Evolutionary conservation across 1,284 basidiomycete species (phyloP).

Genomic region (Ceratobasidium sp.): DNA sequence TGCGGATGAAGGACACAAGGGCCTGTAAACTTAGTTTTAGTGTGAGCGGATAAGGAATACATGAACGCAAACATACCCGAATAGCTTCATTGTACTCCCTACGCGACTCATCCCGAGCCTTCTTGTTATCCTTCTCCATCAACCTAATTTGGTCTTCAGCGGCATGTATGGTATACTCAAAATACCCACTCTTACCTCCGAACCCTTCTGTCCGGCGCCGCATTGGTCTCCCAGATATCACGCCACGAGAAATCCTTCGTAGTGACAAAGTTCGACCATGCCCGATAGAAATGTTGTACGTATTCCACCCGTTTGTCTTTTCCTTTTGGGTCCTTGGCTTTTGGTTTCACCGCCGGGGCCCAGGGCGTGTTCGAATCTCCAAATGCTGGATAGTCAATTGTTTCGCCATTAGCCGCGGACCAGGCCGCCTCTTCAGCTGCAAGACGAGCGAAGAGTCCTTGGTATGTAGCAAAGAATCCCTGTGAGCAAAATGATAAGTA

Average conservation of each 20-base stretch:
- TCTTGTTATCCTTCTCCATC: slow-evolving; percentile 98
- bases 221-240: slow-evolving; percentile 83
- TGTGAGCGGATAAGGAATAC: slow-evolving; percentile 4
- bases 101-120: slow-evolving; percentile 84
- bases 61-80: slow-evolving; percentile 65
- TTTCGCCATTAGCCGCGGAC: slow-evolving; percentile 61
- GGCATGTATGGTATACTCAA: not conserved
- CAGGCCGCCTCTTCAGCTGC: slow-evolving; percentile 79
- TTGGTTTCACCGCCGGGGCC: slow-evolving; percentile 60
- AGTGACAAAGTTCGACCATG: slow-evolving; percentile 89
- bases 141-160: slow-evolving; percentile 60
- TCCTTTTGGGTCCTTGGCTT: slow-evolving; percentile 55
- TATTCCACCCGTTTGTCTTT: not conserved
- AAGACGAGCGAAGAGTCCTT: slow-evolving; percentile 87
- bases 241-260: slow-evolving; percentile 92
- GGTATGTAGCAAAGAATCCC: slow-evolving; percentile 93
- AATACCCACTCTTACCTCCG: slow-evolving; percentile 65
- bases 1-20: slow-evolving; percentile 87
- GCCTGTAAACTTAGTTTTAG: slow-evolving; percentile 61
- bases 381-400: slow-evolving; percentile 78
- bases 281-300: slow-evolving; percentile 82
- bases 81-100: slow-evolving; percentile 95
- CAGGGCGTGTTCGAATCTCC: slow-evolving; percentile 83
- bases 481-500: slow-evolving; percentile 54
- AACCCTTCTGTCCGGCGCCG: slow-evolving; percentile 88